These are phyloP conservation scores for Parietichytrium sp. DNA, from an alignment of 108 stramenopile genomes.

Conservation along the genomic window DNA sequence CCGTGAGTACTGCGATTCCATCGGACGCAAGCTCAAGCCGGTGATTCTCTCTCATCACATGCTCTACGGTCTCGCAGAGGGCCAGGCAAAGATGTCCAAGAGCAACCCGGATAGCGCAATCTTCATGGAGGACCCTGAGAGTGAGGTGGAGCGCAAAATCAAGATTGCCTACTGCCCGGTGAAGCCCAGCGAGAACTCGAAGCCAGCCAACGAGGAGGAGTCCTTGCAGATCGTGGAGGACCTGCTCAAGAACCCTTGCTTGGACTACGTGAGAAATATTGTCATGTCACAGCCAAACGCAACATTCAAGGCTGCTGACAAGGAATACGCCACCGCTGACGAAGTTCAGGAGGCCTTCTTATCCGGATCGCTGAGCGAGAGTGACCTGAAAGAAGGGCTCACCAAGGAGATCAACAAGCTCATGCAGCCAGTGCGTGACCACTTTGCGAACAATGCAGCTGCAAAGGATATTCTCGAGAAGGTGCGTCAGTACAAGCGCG, in stretches of 20 bases:
- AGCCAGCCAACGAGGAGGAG: conserved; percentile 90
- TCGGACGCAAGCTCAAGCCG: conserved; percentile 83
- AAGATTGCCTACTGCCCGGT: conserved; percentile 82
- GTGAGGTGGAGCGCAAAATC: conserved; percentile 89
- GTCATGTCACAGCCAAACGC: conserved; percentile 62
- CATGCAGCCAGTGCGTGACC: conserved; percentile 90
- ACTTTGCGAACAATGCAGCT: conserved; percentile 79
- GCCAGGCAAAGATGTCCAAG: conserved; percentile 99
- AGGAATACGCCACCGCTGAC: conserved; percentile 69
- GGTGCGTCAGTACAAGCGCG: conserved; percentile 79
- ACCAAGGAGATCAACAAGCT: conserved; percentile 81
- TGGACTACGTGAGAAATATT: conserved; percentile 19
- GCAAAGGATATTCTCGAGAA: conserved; percentile 81
- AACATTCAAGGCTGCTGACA: conserved; percentile 78
- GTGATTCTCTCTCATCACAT: conserved; percentile 83
- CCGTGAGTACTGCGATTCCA: conserved; percentile 91
- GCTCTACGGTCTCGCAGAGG: conserved; percentile 91
- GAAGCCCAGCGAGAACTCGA: conserved; percentile 81
- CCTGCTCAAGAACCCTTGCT: not conserved
- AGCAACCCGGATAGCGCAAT: conserved; percentile 97
- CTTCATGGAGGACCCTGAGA: conserved; percentile 96
- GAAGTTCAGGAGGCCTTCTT: conserved; percentile 80
- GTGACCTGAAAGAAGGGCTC: conserved; percentile 86
- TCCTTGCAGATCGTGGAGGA: conserved; percentile 78
- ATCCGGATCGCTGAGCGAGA: conserved; percentile 81